Base-by-base conservation (phyloP, 139 green algal species). In the Nannochloris sp. region DNA sequence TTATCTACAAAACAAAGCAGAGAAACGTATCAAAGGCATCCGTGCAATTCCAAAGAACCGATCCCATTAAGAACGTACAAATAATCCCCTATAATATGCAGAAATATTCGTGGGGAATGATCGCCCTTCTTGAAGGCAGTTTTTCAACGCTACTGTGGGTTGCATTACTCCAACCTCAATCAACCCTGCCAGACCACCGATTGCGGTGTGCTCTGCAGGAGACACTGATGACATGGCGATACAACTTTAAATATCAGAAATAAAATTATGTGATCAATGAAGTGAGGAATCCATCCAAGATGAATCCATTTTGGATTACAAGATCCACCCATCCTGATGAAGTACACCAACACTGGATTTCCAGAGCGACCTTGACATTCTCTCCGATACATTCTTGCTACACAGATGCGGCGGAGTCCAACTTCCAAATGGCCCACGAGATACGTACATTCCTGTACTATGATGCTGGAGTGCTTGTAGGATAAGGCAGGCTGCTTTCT, bases 111-210 rank as follows among this genome's bases (percentile, higher is more conserved):
- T 65, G 1, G 88, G 87, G 10, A 95, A 64, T 3, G 87, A 78
- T 2, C 89, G 59, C 2, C 87, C 89, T 62, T 84, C 79, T 57
- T 86, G 80, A 46, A 96, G 58, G 3, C 87, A 89, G 51, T 95
- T 96, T 66, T 96, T 96, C 36, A 96, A 77, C 3, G 76, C 86
- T 26, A 96, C 78, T 10, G 87, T 89, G 0, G 89, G 89, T 58
- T 68, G 84, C 82, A 90, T 90, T 11, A 89, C 63, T 26, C 55
- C 70, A 2, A 90, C 84, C 56, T 95, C 88, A 6, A 84, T 43
- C 16, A 87, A 50, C 0, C 81, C 85, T 4, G 82, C 79, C 6
- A 88, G 12, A 1, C 64, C 86, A 1, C 88, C 88, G 36, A 95
- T 95, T 3, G 62, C 63, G 1, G 88, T 94, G 65, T 94, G 83